Percentiles rank a stretch among this genome's conserved stretches.
Conservation (phyloP, 805 yeast species). For the Cyberlindnera americana region DNA sequence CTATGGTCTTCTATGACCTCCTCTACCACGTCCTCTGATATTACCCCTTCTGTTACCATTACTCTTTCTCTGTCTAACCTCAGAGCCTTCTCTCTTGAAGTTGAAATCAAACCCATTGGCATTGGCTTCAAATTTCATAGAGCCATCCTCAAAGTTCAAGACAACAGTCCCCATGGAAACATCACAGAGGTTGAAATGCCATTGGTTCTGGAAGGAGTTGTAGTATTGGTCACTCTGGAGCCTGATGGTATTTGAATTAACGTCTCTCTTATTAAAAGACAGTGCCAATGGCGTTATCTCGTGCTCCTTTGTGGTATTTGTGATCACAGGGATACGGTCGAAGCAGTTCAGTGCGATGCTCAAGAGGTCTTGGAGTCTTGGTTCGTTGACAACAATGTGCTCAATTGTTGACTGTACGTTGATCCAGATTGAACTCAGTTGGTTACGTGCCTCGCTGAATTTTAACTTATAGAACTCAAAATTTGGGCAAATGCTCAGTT, state of each 20-base stretch:
- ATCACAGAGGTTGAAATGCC: conserved; percentile 78
- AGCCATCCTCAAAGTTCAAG: conserved; percentile 42
- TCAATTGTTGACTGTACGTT: conserved; percentile 52
- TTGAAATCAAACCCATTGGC: conserved; percentile 64
- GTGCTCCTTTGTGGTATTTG: conserved; percentile 30
- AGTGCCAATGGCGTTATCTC: conserved; percentile 41
- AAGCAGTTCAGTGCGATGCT: conserved; percentile 57
- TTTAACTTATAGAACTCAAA: conserved; percentile 61
- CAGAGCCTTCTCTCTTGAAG: conserved; percentile 36
- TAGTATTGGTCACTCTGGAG: conserved; percentile 58
- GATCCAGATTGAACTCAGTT: conserved; percentile 61
- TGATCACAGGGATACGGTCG: conserved; percentile 56
- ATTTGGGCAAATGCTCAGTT: conserved; percentile 58
- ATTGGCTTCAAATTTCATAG: conserved; percentile 47
- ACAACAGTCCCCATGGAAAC: conserved; percentile 46
- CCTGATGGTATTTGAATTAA: conserved; percentile 40
- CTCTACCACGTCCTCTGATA: conserved; percentile 23
- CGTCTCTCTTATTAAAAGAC: conserved; percentile 36
- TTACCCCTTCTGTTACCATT: conserved; percentile 17
- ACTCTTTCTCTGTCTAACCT: conserved; percentile 20
- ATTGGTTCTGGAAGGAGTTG: conserved; percentile 63
- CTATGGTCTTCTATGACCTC: conserved; percentile 15
- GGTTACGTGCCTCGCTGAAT: conserved; percentile 57
- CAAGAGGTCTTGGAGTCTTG: conserved; percentile 42
- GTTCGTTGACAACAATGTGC: conserved; percentile 37